A percentile compares a stretch with the other conserved stretches of the same genome.
These are phyloP conservation scores for Solanum clarkiae DNA, from an alignment of 257 asterid species.

Conservation along the genomic window DNA sequence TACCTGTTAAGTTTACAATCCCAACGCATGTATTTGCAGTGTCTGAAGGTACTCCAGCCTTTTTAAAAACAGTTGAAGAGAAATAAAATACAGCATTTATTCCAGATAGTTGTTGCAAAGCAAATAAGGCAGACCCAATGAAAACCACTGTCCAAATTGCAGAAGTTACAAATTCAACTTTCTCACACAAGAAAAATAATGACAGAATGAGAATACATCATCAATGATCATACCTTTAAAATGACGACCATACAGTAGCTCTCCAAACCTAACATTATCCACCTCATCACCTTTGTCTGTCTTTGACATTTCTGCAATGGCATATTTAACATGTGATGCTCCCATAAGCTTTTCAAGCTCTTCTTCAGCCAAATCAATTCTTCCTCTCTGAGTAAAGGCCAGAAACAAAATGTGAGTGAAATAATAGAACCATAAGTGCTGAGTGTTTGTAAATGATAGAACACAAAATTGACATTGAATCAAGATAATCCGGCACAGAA, in stretches of 20 bases:
- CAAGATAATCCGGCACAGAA: neutral
- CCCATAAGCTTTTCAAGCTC: slow-evolving; percentile 77
- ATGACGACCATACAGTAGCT: slow-evolving; percentile 58
- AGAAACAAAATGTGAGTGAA: neutral
- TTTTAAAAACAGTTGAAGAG: slow-evolving; percentile 83
- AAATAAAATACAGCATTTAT: slow-evolving; percentile 95
- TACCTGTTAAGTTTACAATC: slow-evolving; percentile 71
- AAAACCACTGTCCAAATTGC: slow-evolving; percentile 53
- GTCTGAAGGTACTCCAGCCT: slow-evolving; percentile 87
- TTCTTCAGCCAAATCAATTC: slow-evolving; percentile 63
- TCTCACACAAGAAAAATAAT: neutral
- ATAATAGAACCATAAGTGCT: neutral
- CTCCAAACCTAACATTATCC: slow-evolving; percentile 46
- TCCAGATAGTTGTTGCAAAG: slow-evolving; percentile 89
- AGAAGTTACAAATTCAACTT: neutral
- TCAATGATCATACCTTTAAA: slow-evolving; percentile 35
- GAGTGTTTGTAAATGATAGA: neutral
- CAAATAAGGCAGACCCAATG: slow-evolving; percentile 63
- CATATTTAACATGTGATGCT: slow-evolving; percentile 56
- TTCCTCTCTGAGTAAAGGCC: slow-evolving; percentile 50
- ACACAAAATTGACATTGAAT: neutral
- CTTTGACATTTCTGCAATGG: slow-evolving; percentile 67
- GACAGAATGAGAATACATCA: neutral
- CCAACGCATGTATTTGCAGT: slow-evolving; percentile 73
- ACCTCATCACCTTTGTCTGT: slow-evolving; percentile 61